Base-by-base conservation (phyloP, 2,329 filamentous ascomycete genomes). In the Pseudogymnoascus sp. region DNA sequence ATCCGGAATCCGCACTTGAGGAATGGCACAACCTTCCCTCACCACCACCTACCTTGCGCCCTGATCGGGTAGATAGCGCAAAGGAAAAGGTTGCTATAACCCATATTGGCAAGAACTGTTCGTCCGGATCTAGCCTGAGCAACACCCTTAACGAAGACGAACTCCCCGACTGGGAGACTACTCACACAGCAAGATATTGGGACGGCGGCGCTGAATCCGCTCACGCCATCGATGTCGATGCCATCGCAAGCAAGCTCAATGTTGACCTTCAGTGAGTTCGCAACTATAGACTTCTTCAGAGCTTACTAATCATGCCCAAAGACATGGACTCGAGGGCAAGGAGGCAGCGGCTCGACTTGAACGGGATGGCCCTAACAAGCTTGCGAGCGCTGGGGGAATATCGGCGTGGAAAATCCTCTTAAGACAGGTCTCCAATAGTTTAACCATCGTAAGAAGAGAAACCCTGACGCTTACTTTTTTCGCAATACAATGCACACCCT, bases 331-430 rank as follows among this genome's bases (percentile, higher is more conserved):
- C 77, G 81, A 79, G 73, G 76, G 75, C 70, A 73, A 78, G 69
- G 86, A 90, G 74, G 87, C 87, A 67, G 80, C 82, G 75, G 79
- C 79, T 77, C 87, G 87, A 74, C 81, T 90, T 71, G 76, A 77
- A 74, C 80, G 81, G 73, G 79, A 89, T 82, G 88, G 88, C 69
- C 81, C 83, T 69, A 91, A 91, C 78, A 82, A 82, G 73, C 83
- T 91, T 78, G 84, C 87, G 76, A 84, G 85, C 76, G 84, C 86
- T 79, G 85, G 87, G 77, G 85, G 86, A 75, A 77, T 88, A 77
- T 90, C 87, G 75, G 72, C 87, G 76, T 89, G 86, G 84, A 84
- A 88, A 77, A 89, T 91, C 78, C 82, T 91, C 77, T 76, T 91
- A 77, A 88, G 87, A 73, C 88, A 91, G 78, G 83, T 90, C 69